phyloP scores from a whole-genome alignment of 1,284 basidiomycete genomes.

The Ganoderma meredithae region DNA sequence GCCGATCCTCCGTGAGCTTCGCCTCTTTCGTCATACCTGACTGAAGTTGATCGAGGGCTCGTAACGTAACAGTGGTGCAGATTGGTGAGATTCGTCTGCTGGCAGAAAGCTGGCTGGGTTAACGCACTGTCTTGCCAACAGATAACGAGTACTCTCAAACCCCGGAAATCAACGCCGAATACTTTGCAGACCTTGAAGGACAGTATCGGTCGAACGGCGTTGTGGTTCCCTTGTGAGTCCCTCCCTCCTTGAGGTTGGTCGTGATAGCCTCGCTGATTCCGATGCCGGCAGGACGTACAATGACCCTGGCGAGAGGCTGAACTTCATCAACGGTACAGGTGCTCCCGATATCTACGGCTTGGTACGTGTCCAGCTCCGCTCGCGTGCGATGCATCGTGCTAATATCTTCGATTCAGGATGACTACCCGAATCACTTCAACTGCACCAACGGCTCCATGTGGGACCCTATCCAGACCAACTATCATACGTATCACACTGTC shows the following conservation, averaged over 20 bases:
- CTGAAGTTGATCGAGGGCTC: neutral
- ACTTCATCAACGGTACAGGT: conserved; percentile 76
- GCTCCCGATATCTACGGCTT: conserved; percentile 60
- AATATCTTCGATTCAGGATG: conserved; percentile 49
- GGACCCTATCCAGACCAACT: conserved; percentile 64
- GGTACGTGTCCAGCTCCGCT: conserved; percentile 39
- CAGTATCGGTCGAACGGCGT: conserved; percentile 63
- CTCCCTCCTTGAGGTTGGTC: too few species aligned
- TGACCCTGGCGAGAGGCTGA: conserved; percentile 62
- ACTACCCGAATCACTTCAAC: conserved; percentile 75
- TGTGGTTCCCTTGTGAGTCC: conserved; percentile 62
- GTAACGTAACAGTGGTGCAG: conserved; percentile 59
- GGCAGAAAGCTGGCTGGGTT: too few species aligned
- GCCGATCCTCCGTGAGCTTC: conserved; percentile 70
- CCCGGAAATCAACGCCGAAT: conserved; percentile 42
- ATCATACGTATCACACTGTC: conserved; percentile 63
- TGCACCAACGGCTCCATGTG: conserved; percentile 71
- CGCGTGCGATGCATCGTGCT: too few species aligned
- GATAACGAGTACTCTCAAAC: conserved; percentile 81
- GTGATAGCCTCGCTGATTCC: too few species aligned
- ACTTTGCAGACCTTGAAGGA: conserved; percentile 70
- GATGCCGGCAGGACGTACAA: conserved; percentile 61
- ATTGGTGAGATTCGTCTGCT: conserved; percentile 53
- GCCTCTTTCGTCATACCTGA: neutral
- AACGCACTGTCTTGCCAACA: conserved; percentile 31